Percentiles rank a stretch among this genome's conserved stretches.
Evolutionary conservation across 495 filamentous ascomycete species (phyloP).

Genomic region (Massariosphaeria phaeospora): DNA sequence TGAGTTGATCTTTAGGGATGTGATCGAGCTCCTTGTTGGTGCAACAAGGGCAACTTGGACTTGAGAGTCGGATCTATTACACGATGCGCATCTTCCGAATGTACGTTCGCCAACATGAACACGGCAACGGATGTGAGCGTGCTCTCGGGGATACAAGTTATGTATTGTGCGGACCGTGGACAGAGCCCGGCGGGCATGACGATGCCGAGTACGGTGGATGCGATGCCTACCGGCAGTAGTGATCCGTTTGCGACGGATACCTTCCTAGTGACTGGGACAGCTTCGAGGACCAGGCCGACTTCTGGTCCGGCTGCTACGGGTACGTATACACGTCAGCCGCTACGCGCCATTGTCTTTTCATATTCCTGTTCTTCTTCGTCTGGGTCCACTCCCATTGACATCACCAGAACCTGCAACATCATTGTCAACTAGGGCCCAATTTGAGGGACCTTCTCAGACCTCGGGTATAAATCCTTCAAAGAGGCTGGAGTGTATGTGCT

Average conservation of each 20-base stretch:
- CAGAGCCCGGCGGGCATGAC: conserved; percentile 7
- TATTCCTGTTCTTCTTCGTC: too few species aligned
- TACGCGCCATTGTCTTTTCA: too few species aligned
- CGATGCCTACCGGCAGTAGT: background rate
- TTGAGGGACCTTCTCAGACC: too few species aligned
- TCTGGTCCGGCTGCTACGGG: background rate
- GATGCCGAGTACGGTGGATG: conserved; percentile 3
- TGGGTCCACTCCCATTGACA: too few species aligned
- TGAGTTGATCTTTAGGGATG: conserved; percentile 4
- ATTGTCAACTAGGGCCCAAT: too few species aligned
- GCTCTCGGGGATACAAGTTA: conserved; percentile 12
- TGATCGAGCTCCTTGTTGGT: conserved; percentile 14
- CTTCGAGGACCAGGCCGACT: background rate
- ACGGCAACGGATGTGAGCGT: conserved; percentile 8
- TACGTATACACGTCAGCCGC: too few species aligned
- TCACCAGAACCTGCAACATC: too few species aligned
- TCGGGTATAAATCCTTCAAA: too few species aligned
- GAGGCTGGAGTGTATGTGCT: too few species aligned
- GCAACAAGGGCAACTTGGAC: conserved; percentile 22
- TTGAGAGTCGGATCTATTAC: background rate
- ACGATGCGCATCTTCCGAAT: conserved; percentile 4
- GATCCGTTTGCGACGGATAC: background rate
- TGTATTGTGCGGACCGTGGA: conserved; percentile 8
- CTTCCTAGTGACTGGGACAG: background rate
- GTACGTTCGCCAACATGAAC: conserved; percentile 20